Evolutionary conservation across 2,329 filamentous ascomycete species (phyloP).

Genomic region (Calonectria pseudoturangicola): DNA sequence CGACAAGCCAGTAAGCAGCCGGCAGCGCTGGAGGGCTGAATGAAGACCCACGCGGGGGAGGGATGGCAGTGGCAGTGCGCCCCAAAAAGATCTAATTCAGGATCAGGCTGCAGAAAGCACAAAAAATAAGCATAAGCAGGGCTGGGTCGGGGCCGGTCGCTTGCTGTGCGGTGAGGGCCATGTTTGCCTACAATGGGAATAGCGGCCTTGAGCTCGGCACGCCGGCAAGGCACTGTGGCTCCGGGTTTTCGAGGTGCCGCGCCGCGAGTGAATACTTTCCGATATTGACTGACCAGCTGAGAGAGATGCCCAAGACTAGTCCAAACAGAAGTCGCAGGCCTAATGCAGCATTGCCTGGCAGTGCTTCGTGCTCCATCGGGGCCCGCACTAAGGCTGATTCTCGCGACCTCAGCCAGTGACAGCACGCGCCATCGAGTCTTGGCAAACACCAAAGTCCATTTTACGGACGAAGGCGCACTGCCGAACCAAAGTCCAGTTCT

Average conservation of each 20-base stretch:
- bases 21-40: background rate
- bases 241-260: background rate
- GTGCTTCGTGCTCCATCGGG: background rate
- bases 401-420: background rate
- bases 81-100: too few relatives aligned
- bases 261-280: background rate
- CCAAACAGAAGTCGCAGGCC: background rate
- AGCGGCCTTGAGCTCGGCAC: background rate
- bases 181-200: background rate
- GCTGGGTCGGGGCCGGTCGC: too few relatives aligned
- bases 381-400: constrained; percentile 1
- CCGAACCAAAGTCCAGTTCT: too few relatives aligned
- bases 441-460: too few relatives aligned
- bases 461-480: too few relatives aligned
- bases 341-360: constrained; percentile 14
- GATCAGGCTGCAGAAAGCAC: background rate
- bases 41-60: background rate
- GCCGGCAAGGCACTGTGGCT: background rate
- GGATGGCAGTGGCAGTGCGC: background rate
- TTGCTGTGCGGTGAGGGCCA: background rate
- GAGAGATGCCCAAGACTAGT: background rate
- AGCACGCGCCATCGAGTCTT: too few relatives aligned
- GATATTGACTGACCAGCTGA: background rate
- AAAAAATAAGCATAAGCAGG: constrained; percentile 14
- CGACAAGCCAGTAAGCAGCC: background rate